phyloP scores from a whole-genome alignment of 2,329 filamentous ascomycete genomes.

The Phaeosphaeriaceae sp. region DNA sequence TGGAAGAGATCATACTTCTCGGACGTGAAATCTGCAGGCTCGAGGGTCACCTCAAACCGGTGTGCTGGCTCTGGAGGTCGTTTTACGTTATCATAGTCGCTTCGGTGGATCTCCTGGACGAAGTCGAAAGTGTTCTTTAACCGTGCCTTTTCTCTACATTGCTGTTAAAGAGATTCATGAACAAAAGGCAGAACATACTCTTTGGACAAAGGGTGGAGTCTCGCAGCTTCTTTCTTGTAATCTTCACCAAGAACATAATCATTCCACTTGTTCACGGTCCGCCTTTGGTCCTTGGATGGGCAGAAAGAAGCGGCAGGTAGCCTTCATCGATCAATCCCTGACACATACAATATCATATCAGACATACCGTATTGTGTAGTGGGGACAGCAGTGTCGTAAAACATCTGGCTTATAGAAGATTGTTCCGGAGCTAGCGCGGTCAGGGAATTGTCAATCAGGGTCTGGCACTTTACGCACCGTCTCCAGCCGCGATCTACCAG shows the following conservation, averaged over 20 bases:
- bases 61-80: constrained; percentile 71
- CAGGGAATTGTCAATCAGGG: constrained; percentile 1
- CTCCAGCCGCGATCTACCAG: constrained; percentile 81
- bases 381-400: constrained; percentile 83
- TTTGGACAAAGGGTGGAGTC: constrained; percentile 70
- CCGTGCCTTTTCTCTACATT: constrained; percentile 61
- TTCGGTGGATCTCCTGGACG: constrained; percentile 71
- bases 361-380: constrained; percentile 75
- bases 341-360: neutral
- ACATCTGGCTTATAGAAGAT: constrained; percentile 82
- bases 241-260: constrained; percentile 71
- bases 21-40: constrained; percentile 72
- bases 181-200: constrained; percentile 57
- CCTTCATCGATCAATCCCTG: constrained; percentile 45
- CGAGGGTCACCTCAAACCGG: constrained; percentile 72
- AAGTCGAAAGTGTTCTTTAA: constrained; percentile 74
- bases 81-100: constrained; percentile 64
- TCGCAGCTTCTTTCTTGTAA: constrained; percentile 70
- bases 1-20: constrained; percentile 77
- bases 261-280: constrained; percentile 79
- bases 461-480: constrained; percentile 57
- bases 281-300: constrained; percentile 74
- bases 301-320: constrained; percentile 71
- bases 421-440: constrained; percentile 55
- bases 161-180: constrained; percentile 4